phyloP scores from a whole-genome alignment of 2,329 filamentous ascomycete species.

The Fonsecaea nubica region DNA sequence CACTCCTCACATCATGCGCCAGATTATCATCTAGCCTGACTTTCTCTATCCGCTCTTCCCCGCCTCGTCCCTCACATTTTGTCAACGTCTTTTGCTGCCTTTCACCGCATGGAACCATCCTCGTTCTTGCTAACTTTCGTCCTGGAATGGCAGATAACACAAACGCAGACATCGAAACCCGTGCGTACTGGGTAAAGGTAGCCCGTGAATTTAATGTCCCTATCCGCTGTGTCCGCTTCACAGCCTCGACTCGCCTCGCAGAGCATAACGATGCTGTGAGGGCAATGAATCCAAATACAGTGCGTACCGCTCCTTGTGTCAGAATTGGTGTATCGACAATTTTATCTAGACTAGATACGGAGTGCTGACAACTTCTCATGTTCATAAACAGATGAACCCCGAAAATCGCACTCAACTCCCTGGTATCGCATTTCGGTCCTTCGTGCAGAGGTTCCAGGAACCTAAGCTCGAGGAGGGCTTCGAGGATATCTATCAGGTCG shows the following conservation, averaged over 20 bases:
- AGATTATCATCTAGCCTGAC: not conserved
- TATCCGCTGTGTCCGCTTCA: slow-evolving; percentile 86
- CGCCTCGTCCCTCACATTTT: slow-evolving; percentile 20
- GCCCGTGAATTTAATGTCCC: slow-evolving; percentile 73
- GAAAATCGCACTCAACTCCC: slow-evolving; percentile 78
- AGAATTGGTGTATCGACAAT: not conserved
- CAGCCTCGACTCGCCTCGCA: slow-evolving; percentile 70
- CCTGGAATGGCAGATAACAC: slow-evolving; percentile 75
- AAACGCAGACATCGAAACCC: slow-evolving; percentile 81
- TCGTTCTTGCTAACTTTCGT: slow-evolving; percentile 13
- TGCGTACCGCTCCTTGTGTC: slow-evolving; percentile 41
- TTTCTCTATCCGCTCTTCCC: slow-evolving; percentile 4
- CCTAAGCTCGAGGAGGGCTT: slow-evolving; percentile 81
- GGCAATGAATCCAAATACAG: slow-evolving; percentile 60
- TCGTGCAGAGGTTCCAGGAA: slow-evolving; percentile 72
- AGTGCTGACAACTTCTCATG: slow-evolving; percentile 9
- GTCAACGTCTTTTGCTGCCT: not conserved
- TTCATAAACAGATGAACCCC: slow-evolving; percentile 71
- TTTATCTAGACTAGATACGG: not conserved
- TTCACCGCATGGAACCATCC: not conserved
- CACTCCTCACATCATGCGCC: slow-evolving; percentile 12
- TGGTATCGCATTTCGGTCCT: slow-evolving; percentile 79
- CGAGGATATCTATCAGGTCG: slow-evolving; percentile 74
- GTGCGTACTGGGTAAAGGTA: slow-evolving; percentile 78
- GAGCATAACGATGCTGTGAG: slow-evolving; percentile 90